Evolutionary conservation across 2,329 filamentous ascomycete species (phyloP), one percentile per base, ranked within the genome.

Genomic region (Penicillium sp.): DNA sequence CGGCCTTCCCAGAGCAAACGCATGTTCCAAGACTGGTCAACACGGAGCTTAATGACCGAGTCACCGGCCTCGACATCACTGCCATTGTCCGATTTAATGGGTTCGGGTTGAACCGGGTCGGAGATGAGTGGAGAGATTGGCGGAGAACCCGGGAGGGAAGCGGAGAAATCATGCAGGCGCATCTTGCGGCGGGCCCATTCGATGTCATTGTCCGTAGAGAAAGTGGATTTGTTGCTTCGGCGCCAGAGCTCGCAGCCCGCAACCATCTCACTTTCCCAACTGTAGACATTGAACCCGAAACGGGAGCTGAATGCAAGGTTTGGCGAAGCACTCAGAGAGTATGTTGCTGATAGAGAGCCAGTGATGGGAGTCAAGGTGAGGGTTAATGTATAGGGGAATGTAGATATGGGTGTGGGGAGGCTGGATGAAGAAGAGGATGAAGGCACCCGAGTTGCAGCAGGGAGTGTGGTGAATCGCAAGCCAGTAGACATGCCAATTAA

Each of bases 201-300:
- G 62, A 76, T 52, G 68, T 74, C 66, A 78, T 81, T 57, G 74
- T 73, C 62, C 71, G 76, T 76, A 76, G 80, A 22, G 19, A 54
- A 45, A 19, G 35, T 37, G 8, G 52, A 48, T 35, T 61, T 64
- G 31, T 50, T 61, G 44, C 52, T 60, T 67, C 86, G 88, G 68
- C 90, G 87, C 93, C 95, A 99, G 44, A 98, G 80, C 78, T 99
- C 95, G 78, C 91, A 90, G 14, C 95, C 95, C 24, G 98, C 84
- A 26, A 92, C 88, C 81, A 96, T 89, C 57, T 95, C 90, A 71
- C 91, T 96, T 79, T 99, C 95, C 79, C 97, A 99, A 72, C 91
- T 96, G 77, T 97, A 98, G 49, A 97, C 90, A 69, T 99, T 99
- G 77, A 99, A 99, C 70, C 96, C 92, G 77, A 98, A 93, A 49